phyloP scores from a whole-genome alignment of 805 yeast genomes.

The Ogataea parapolymorpha region DNA sequence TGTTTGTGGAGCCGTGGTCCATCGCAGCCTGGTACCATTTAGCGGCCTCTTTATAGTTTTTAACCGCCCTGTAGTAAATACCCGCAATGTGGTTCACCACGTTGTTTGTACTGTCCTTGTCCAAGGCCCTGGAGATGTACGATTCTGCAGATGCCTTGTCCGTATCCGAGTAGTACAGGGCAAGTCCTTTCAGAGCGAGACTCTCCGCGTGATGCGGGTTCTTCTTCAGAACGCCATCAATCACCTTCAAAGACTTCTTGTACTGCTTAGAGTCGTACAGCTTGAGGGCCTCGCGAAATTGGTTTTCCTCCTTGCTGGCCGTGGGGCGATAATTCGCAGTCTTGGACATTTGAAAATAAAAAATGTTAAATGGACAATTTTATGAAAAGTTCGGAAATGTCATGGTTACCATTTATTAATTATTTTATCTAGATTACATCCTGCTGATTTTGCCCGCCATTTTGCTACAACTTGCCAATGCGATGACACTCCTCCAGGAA shows the following conservation, averaged over 20 bases:
- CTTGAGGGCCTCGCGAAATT: constrained; percentile 77
- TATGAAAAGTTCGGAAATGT: too few species aligned
- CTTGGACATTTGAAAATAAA: constrained; percentile 1
- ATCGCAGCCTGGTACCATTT: constrained; percentile 72
- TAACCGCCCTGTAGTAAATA: constrained; percentile 68
- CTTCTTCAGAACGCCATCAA: constrained; percentile 75
- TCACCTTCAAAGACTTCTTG: constrained; percentile 74
- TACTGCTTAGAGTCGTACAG: constrained; percentile 84
- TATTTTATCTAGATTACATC: not conserved
- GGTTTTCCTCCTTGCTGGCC: constrained; percentile 60
- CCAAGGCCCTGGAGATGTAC: constrained; percentile 58
- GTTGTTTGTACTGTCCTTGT: constrained; percentile 57
- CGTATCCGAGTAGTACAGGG: constrained; percentile 49
- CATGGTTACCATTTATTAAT: too few species aligned
- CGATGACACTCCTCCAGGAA: constrained; percentile 87
- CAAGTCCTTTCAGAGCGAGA: constrained; percentile 79
- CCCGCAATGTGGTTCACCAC: constrained; percentile 85
- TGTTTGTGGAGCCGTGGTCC: constrained; percentile 74
- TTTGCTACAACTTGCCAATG: constrained; percentile 44
- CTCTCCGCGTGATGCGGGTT: constrained; percentile 75
- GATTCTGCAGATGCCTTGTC: constrained; percentile 61
- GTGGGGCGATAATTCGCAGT: constrained; percentile 5
- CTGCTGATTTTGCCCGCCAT: not conserved
- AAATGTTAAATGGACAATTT: not conserved
- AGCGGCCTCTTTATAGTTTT: constrained; percentile 71